phyloP scores from a whole-genome alignment of 176 grass and related monocot genomes.

The sorghum (Sorghum bicolor) region Sorghum_bicolor_NCBIv3 NC_012870.2:59566501-59567000 shows the following conservation, averaged over 20 bases:
- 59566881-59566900: background rate
- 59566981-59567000: background rate
- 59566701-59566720: constrained; percentile 58
- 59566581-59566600: constrained; percentile 47
- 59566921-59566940: background rate
- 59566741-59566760: constrained; percentile 19
- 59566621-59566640: constrained; percentile 82
- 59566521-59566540: constrained; percentile 79
- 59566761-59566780: background rate
- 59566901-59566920: background rate
- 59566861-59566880: background rate
- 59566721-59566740: constrained; percentile 77
- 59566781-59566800: background rate
- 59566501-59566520: constrained; percentile 71
- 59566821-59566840: no score
- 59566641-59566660: constrained; percentile 57
- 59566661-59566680: constrained; percentile 69
- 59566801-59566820: background rate
- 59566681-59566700: constrained; percentile 75
- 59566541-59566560: constrained; percentile 80
- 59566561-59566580: constrained; percentile 75
- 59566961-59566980: background rate
- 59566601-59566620: constrained; percentile 83
- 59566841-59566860: background rate
- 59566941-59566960: background rate